phyloP scores from a whole-genome alignment of 257 asterid genomes.

The Plantago ovata region DNA sequence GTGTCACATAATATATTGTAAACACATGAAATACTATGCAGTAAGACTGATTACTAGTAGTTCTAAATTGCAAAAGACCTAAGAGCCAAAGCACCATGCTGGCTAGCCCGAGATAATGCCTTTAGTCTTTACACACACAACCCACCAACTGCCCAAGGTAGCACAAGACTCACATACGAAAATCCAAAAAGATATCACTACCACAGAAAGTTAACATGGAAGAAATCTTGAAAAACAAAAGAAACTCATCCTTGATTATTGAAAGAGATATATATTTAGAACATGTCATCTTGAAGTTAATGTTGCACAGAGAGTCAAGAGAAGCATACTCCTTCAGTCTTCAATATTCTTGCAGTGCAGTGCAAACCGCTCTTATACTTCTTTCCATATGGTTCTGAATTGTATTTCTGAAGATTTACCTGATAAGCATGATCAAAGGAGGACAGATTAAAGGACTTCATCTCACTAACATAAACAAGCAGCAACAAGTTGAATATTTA shows the following conservation, averaged over 20 bases:
- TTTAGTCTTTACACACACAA: too few species aligned
- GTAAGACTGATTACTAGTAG: not conserved
- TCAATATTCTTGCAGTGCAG: slow-evolving; percentile 72
- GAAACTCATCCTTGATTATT: slow-evolving; percentile 13
- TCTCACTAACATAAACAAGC: too few species aligned
- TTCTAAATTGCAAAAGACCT: too few species aligned
- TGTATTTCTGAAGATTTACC: slow-evolving; percentile 92
- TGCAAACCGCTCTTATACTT: slow-evolving; percentile 76
- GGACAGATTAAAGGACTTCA: not conserved
- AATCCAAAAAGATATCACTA: not conserved
- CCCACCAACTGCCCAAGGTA: slow-evolving; percentile 8
- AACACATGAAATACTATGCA: not conserved
- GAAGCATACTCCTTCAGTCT: slow-evolving; percentile 83
- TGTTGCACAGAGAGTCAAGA: slow-evolving; percentile 27
- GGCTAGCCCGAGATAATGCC: too few species aligned
- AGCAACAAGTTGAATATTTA: not conserved
- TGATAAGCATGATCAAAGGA: slow-evolving; percentile 30
- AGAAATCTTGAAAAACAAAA: slow-evolving; percentile 6
- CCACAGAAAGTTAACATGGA: not conserved
- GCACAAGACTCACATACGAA: slow-evolving; percentile 3
- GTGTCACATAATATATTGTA: slow-evolving; percentile 7
- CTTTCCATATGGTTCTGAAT: slow-evolving; percentile 63
- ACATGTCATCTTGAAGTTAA: too few species aligned
- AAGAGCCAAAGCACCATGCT: too few species aligned
- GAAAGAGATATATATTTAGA: slow-evolving; percentile 16